Conservation (phyloP, 345 rosid genomes). For the Eucalyptus sp. region DNA sequence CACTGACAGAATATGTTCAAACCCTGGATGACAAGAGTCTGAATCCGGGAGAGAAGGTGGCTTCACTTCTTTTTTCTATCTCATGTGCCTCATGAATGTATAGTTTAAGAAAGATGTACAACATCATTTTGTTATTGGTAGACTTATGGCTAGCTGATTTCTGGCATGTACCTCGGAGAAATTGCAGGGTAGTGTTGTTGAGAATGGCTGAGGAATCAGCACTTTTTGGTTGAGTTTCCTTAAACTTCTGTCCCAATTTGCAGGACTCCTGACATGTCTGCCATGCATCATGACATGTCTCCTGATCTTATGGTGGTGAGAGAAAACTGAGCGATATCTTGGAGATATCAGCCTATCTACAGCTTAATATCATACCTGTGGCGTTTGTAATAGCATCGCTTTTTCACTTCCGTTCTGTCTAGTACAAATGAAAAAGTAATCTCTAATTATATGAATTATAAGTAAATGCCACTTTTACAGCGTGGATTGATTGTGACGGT, state of each 20-base stretch:
- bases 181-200: slow-evolving; percentile 44
- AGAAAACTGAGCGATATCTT: slow-evolving; percentile 46
- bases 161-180: slow-evolving; percentile 82
- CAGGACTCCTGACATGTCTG: slow-evolving; percentile 68
- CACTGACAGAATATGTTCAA: slow-evolving; percentile 49
- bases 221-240: slow-evolving; percentile 22
- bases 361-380: not conserved
- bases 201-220: slow-evolving; percentile 63
- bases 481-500: not conserved
- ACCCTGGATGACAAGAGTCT: slow-evolving; percentile 41
- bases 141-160: slow-evolving; percentile 59
- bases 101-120: not conserved
- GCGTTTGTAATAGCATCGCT: not conserved
- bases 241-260: not conserved
- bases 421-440: not conserved
- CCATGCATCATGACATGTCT: slow-evolving; percentile 65
- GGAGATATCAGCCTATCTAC: slow-evolving; percentile 24
- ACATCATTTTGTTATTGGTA: not conserved
- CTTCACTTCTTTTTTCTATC: not conserved
- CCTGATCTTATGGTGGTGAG: slow-evolving; percentile 51
- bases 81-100: not conserved
- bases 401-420: not conserved
- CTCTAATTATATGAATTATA: not conserved
- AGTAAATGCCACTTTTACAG: not conserved
- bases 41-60: slow-evolving; percentile 78